Percentiles rank a stretch among this genome's conserved stretches.
Evolutionary conservation across 768 basidiomycete genomes (phyloP).

Genomic region (Pisolithus tinctorius): DNA sequence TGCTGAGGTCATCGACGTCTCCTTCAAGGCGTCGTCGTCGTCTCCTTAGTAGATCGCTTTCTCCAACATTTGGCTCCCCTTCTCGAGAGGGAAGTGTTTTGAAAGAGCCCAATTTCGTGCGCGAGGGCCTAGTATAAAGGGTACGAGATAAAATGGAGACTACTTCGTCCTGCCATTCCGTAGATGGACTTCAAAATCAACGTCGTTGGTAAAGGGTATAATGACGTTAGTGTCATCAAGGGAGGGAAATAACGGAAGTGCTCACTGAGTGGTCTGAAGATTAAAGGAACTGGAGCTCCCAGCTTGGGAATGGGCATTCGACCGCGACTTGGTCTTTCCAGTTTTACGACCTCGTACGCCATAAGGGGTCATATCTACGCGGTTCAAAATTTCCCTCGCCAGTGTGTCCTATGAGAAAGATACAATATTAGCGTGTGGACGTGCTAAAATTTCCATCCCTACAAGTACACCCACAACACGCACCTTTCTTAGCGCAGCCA

Average conservation of each 20-base stretch:
- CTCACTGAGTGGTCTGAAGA: conserved; percentile 59
- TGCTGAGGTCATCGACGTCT: conserved; percentile 4
- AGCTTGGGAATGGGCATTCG: conserved; percentile 15
- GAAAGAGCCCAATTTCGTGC: not conserved
- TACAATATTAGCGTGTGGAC: conserved; percentile 1
- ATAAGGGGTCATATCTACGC: conserved; percentile 77
- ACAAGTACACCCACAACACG: conserved; percentile 4
- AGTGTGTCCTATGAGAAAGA: conserved; percentile 54
- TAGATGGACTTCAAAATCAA: conserved; percentile 52
- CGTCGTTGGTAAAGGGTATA: not conserved
- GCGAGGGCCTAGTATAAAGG: not conserved
- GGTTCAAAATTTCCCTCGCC: conserved; percentile 71
- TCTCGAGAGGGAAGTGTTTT: conserved; percentile 10
- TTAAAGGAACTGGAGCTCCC: conserved; percentile 25
- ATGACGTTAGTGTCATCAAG: not conserved
- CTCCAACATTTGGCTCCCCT: conserved; percentile 4
- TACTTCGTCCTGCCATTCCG: conserved; percentile 79
- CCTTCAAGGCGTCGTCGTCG: conserved; percentile 42
- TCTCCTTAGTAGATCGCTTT: conserved; percentile 32
- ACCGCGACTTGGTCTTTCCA: conserved; percentile 26
- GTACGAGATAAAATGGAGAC: conserved; percentile 13
- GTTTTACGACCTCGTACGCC: conserved; percentile 64
- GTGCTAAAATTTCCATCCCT: too few relatives aligned
- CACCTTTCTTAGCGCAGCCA: conserved; percentile 48
- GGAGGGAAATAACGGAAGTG: conserved; percentile 5